Conservation (phyloP, 495 filamentous ascomycete species). For the Podospora didyma region DNA sequence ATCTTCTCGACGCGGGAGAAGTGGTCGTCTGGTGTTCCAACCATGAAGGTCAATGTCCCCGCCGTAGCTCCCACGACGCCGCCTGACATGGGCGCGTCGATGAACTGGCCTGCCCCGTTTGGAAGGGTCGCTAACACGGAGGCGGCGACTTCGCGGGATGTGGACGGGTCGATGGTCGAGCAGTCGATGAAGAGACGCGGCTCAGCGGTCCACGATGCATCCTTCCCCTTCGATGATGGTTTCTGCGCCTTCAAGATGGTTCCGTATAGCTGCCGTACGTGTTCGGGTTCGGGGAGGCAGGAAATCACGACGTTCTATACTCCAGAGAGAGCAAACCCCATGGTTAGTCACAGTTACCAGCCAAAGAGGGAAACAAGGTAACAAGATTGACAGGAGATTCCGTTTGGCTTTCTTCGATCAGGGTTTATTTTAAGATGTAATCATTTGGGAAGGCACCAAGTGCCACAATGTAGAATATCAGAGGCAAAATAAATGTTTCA, state of each 20-base stretch:
- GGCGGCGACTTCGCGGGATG: constrained; percentile 64
- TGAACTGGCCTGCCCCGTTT: constrained; percentile 52
- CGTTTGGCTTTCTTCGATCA: constrained; percentile 38
- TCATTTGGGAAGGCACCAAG: constrained; percentile 19
- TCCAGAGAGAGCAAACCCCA: constrained; percentile 1
- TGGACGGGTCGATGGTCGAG: constrained; percentile 81
- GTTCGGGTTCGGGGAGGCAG: constrained; percentile 73
- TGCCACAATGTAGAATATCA: constrained; percentile 1
- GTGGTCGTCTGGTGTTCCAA: constrained; percentile 60
- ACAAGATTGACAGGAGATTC: neutral
- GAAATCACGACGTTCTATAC: constrained; percentile 70
- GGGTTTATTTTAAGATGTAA: constrained; percentile 53
- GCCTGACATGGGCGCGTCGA: constrained; percentile 83
- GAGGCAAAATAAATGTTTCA: constrained; percentile 26
- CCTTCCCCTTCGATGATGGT: neutral
- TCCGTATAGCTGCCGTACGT: constrained; percentile 70
- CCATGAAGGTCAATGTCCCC: constrained; percentile 80
- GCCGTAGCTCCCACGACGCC: constrained; percentile 77
- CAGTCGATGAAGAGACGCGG: constrained; percentile 73
- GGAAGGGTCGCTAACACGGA: constrained; percentile 52
- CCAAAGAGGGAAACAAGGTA: neutral
- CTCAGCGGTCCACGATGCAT: constrained; percentile 33
- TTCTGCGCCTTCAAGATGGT: constrained; percentile 49
- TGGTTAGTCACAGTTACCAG: constrained; percentile 11
- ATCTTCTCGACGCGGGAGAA: constrained; percentile 59